Evolutionary conservation across 75 land plant genomes (phyloP).

Genomic region (Cryptomeria japonica): DNA sequence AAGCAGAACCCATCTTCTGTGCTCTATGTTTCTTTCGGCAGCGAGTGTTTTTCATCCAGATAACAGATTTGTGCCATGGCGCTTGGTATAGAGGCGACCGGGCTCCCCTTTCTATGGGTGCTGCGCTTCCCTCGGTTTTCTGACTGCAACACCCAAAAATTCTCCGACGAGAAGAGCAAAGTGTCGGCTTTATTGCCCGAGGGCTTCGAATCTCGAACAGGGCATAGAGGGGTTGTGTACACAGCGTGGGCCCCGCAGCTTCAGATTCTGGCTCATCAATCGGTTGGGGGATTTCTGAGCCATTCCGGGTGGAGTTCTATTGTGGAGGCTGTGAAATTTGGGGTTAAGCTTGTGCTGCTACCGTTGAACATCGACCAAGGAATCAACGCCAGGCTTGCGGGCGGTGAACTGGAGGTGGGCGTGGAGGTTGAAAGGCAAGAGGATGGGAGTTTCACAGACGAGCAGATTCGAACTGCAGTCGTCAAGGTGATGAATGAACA

Average conservation of each 20-base stretch:
- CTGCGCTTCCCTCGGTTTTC: constrained; percentile 11
- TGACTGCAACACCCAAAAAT: too few species aligned
- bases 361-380: constrained; percentile 25
- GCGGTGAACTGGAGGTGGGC: constrained; percentile 19
- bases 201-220: constrained; percentile 9
- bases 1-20: constrained; percentile 14
- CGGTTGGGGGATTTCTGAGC: too few species aligned
- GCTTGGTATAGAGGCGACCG: constrained; percentile 25
- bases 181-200: neutral
- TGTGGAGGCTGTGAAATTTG: too few species aligned
- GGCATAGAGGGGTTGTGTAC: constrained; percentile 3
- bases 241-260: constrained; percentile 14
- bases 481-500: constrained; percentile 15
- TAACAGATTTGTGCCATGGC: constrained; percentile 27
- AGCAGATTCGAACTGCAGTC: constrained; percentile 15
- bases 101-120: constrained; percentile 32
- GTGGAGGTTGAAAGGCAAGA: constrained; percentile 15
- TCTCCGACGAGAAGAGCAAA: too few species aligned
- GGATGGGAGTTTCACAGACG: neutral
- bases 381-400: constrained; percentile 15
- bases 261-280: too few species aligned
- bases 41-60: constrained; percentile 17
- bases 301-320: too few species aligned
- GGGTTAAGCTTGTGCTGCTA: constrained; percentile 11
- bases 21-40: constrained; percentile 40